Base-by-base conservation (phyloP, 768 basidiomycete genomes). In the Podaxis sp. region DNA sequence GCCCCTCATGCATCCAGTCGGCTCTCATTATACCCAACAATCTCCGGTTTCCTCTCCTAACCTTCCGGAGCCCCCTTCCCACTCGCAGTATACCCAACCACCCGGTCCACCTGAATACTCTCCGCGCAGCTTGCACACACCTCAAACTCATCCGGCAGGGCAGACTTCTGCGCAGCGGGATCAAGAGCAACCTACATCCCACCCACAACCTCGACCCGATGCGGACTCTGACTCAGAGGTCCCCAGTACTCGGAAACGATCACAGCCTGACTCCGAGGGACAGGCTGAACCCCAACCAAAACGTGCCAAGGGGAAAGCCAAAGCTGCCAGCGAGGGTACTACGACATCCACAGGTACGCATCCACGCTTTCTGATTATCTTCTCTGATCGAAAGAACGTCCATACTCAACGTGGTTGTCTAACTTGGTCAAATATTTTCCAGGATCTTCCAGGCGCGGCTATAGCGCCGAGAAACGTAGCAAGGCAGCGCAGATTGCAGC, bases 381-480 rank as follows among this genome's bases (percentile, higher is more conserved):
- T 39, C 51, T 48, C 49, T 62, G 59, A 46, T 59, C 65, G 11
- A n/a, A 59, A 49, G n/a, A 51, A 49, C 33, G 28, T 38, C 39
- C 52, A 22, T 13, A 24, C 42, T 64, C 42, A 54, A 48, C 56
- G 53, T 52, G 44, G 54, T 53, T 42, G 26, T 24, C 61, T 63
- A 48, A 46, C 30, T 40, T 55, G 55, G 46, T 66, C 28, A 38
- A 52, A 13, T 44, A 52, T 51, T 57, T 61, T 65, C 48, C 68
- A 79, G 78, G 71, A 58, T 63, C 83, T 51, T 84, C 86, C 42
- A 87, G 85, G 75, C 85, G 88, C 67, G 89, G 87, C 48, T 87
- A 87, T 67, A 88, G 82, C 65, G 77, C 86, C 57, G 90, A 87
- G 78, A 91, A 89, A 74, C 87, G 89, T 63, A 87, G 75, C 65